These are phyloP conservation scores for Saccharomycopsis fodiens DNA, from an alignment of 805 yeast species.

Conservation along the genomic window DNA sequence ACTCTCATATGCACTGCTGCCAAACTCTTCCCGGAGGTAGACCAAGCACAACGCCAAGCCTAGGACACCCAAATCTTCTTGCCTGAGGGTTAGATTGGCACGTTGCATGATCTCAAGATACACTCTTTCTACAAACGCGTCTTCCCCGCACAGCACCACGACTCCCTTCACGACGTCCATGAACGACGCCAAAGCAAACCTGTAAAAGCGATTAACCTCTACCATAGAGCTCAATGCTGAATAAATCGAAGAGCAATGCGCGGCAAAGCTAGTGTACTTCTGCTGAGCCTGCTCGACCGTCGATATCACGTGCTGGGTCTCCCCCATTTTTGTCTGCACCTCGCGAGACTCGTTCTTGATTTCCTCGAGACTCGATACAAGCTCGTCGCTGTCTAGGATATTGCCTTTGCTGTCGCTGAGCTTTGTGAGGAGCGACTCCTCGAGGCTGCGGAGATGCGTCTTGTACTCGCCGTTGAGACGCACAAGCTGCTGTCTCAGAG, in stretches of 20 bases:
- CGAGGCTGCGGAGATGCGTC: conserved; percentile 46
- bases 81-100: conserved; percentile 40
- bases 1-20: not conserved
- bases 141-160: conserved; percentile 21
- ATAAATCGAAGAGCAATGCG: conserved; percentile 44
- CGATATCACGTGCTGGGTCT: conserved; percentile 47
- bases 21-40: conserved; percentile 17
- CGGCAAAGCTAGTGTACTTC: conserved; percentile 48
- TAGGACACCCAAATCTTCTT: conserved; percentile 38
- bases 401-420: conserved; percentile 52
- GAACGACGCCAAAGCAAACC: conserved; percentile 44
- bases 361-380: conserved; percentile 52
- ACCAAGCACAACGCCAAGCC: conserved; percentile 32
- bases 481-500: conserved; percentile 44
- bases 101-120: conserved; percentile 40
- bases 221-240: conserved; percentile 37
- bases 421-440: conserved; percentile 47
- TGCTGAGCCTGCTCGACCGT: conserved; percentile 43
- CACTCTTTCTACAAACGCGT: conserved; percentile 30
- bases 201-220: conserved; percentile 45
- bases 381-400: conserved; percentile 58
- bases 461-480: conserved; percentile 54
- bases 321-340: conserved; percentile 44
- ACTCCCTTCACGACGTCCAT: conserved; percentile 30
- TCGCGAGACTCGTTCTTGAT: conserved; percentile 56